Evolutionary conservation across 1,139 yeast genomes (phyloP).

Genomic region (Eremothecium coryli): DNA sequence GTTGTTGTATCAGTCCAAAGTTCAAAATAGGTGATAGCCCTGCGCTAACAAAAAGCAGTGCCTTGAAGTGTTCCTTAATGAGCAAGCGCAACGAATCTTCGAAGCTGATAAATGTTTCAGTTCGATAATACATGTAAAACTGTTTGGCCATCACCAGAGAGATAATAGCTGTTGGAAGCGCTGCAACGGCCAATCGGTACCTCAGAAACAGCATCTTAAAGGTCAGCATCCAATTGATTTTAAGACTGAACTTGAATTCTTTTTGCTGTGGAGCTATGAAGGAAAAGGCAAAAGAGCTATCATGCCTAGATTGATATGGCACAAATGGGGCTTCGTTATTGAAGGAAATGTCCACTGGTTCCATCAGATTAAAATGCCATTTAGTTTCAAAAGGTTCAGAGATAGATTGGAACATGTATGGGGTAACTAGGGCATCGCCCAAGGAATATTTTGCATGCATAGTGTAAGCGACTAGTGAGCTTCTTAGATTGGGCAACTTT

Average conservation of each 20-base stretch:
- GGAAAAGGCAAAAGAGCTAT: constrained; percentile 19
- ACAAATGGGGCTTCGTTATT: constrained; percentile 79
- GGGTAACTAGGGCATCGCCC: constrained; percentile 36
- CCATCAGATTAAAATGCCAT: constrained; percentile 37
- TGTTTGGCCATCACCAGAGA: constrained; percentile 41
- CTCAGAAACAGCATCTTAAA: constrained; percentile 49
- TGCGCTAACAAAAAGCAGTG: constrained; percentile 19
- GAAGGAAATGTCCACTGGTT: constrained; percentile 35
- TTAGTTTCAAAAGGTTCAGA: constrained; percentile 66
- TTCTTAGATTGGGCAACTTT: constrained; percentile 22
- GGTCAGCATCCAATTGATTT: constrained; percentile 25
- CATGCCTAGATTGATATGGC: constrained; percentile 36
- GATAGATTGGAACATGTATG: constrained; percentile 59
- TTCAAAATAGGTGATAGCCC: constrained; percentile 37
- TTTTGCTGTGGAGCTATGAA: constrained; percentile 32
- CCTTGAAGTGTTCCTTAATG: constrained; percentile 23
- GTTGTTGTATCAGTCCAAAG: constrained; percentile 21
- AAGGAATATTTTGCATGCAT: constrained; percentile 7
- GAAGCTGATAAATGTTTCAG: constrained; percentile 44
- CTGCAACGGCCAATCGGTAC: constrained; percentile 53
- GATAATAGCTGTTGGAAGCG: constrained; percentile 46
- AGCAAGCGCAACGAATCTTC: constrained; percentile 37
- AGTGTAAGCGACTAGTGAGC: constrained; percentile 25
- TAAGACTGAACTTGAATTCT: constrained; percentile 24
- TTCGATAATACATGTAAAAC: constrained; percentile 32